phyloP scores from a whole-genome alignment of 1,284 basidiomycete genomes.

The Cystobasidium slooffiae region DNA sequence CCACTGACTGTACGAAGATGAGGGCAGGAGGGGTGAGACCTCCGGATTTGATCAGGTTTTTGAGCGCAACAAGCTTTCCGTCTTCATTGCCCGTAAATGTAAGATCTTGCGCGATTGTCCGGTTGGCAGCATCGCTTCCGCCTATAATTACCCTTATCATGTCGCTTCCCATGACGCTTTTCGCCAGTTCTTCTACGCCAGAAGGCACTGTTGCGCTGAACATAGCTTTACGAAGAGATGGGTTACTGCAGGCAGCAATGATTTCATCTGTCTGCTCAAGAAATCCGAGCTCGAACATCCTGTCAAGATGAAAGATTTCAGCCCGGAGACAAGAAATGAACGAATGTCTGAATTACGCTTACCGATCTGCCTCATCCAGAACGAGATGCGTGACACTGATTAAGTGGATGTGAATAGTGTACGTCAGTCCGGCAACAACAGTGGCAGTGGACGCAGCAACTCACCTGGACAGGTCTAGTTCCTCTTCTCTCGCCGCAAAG shows the following conservation, averaged over 20 bases:
- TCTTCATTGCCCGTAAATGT: constrained; percentile 90
- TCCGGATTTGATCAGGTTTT: constrained; percentile 76
- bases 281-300: constrained; percentile 84
- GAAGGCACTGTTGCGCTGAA: constrained; percentile 94
- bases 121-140: constrained; percentile 79
- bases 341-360: not conserved
- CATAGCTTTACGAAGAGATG: constrained; percentile 79
- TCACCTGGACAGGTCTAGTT: constrained; percentile 73
- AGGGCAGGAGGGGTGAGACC: constrained; percentile 85
- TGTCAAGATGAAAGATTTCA: constrained; percentile 28
- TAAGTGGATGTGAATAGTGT: constrained; percentile 8
- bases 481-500: constrained; percentile 69
- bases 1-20: constrained; percentile 90
- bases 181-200: constrained; percentile 81
- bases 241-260: constrained; percentile 75
- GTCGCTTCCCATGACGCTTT: constrained; percentile 74
- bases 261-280: constrained; percentile 87
- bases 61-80: constrained; percentile 85
- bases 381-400: constrained; percentile 77
- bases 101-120: constrained; percentile 80
- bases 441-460: constrained; percentile 52
- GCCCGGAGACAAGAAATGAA: not conserved
- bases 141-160: constrained; percentile 92
- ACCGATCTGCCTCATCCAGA: constrained; percentile 86
- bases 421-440: not conserved